These are phyloP conservation scores for Pseudogymnoascus sp. DNA, from an alignment of 2,329 filamentous ascomycete species.

Conservation along the genomic window DNA sequence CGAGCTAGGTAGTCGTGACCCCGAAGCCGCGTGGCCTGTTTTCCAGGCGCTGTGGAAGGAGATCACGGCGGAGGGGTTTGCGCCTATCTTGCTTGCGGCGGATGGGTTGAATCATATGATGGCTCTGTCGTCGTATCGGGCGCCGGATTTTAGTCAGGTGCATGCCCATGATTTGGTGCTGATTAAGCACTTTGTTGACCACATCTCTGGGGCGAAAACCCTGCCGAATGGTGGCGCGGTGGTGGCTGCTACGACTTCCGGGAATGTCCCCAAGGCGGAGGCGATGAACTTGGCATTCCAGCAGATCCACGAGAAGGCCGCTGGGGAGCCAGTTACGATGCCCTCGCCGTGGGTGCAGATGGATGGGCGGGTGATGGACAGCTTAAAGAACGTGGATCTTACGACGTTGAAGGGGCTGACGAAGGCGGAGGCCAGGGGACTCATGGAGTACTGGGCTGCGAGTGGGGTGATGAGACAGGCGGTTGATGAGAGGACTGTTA, in stretches of 20 bases:
- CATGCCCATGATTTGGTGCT: constrained; percentile 80
- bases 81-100: constrained; percentile 59
- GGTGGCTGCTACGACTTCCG: constrained; percentile 63
- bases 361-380: constrained; percentile 46
- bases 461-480: constrained; percentile 68
- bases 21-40: constrained; percentile 69
- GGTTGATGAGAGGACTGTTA: constrained; percentile 62
- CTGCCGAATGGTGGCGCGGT: constrained; percentile 70
- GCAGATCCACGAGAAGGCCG: constrained; percentile 41
- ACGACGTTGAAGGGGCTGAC: constrained; percentile 58
- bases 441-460: constrained; percentile 90
- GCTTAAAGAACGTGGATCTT: constrained; percentile 41
- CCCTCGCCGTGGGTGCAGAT: constrained; percentile 45
- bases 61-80: constrained; percentile 46
- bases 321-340: constrained; percentile 29
- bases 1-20: constrained; percentile 60
- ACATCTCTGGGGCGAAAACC: constrained; percentile 50
- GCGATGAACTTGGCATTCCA: constrained; percentile 61
- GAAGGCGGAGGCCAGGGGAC: constrained; percentile 63
- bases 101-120: constrained; percentile 80
- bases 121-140: constrained; percentile 66
- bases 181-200: constrained; percentile 64
- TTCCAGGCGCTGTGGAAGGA: constrained; percentile 78
- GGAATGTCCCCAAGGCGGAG: constrained; percentile 56
- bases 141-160: constrained; percentile 60